Conservation (phyloP, 2,329 filamentous ascomycete species). For the Thielaviopsis populi region DNA sequence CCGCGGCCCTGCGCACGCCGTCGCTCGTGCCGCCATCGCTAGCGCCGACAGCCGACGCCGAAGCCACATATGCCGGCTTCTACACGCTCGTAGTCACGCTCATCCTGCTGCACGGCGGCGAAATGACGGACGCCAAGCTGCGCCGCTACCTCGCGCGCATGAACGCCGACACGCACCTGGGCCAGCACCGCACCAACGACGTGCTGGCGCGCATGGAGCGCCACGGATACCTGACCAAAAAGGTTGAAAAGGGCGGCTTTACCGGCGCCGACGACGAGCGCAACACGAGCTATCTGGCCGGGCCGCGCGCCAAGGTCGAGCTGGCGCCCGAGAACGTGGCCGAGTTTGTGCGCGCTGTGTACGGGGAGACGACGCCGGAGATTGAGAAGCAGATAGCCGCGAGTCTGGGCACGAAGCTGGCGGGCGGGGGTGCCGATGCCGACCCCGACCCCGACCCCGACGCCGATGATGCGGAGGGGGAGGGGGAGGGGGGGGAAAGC, state of each 20-base stretch:
- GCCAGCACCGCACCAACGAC: conserved; percentile 59
- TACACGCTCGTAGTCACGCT: conserved; percentile 68
- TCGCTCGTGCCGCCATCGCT: conserved; percentile 53
- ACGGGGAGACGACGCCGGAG: conserved; percentile 38
- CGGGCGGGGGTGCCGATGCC: conserved; percentile 15
- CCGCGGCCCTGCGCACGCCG: conserved; percentile 48
- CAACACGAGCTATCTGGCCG: conserved; percentile 67
- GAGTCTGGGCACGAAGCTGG: conserved; percentile 40
- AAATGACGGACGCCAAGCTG: conserved; percentile 63
- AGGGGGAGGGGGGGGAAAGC: too few species aligned
- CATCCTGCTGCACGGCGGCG: conserved; percentile 59
- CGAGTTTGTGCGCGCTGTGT: conserved; percentile 49
- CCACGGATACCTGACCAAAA: conserved; percentile 69
- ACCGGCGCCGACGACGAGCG: conserved; percentile 33
- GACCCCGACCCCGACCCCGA: too few species aligned
- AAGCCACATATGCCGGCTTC: conserved; percentile 67
- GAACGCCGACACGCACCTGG: conserved; percentile 61
- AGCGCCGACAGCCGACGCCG: conserved; percentile 48
- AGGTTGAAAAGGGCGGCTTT: conserved; percentile 44
- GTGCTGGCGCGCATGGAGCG: conserved; percentile 59
- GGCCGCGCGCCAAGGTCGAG: conserved; percentile 72
- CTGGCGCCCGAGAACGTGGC: conserved; percentile 63
- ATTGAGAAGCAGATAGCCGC: conserved; percentile 44
- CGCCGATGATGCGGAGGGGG: conserved; percentile 18
- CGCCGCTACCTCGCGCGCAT: conserved; percentile 58